These are phyloP conservation scores for Nemania diffusa DNA, from an alignment of 2,329 filamentous ascomycete species.

Conservation along the genomic window DNA sequence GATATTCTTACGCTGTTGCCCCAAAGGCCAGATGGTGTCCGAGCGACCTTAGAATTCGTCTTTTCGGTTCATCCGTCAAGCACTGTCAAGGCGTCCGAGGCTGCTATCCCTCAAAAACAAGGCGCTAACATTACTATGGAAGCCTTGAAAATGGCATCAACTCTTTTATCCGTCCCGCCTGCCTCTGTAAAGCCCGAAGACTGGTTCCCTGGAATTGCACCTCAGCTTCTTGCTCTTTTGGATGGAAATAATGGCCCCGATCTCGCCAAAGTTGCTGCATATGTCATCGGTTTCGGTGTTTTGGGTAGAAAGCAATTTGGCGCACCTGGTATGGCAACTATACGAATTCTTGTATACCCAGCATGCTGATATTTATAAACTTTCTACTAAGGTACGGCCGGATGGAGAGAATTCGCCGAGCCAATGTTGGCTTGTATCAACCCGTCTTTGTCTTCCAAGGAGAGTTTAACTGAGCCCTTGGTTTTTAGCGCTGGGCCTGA, in stretches of 20 bases:
- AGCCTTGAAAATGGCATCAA: conserved; percentile 71
- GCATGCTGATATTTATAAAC: conserved; percentile 15
- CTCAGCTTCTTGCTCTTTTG: conserved; percentile 69
- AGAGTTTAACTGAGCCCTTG: conserved; percentile 35
- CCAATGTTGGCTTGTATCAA: conserved; percentile 66
- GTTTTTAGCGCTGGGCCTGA: conserved; percentile 45
- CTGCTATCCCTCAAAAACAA: conserved; percentile 60
- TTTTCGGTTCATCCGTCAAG: conserved; percentile 73
- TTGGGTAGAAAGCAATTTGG: conserved; percentile 71
- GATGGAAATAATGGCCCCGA: conserved; percentile 69
- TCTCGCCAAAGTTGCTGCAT: conserved; percentile 67
- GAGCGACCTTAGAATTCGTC: conserved; percentile 75
- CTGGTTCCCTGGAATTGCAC: conserved; percentile 70
- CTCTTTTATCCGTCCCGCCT: conserved; percentile 70
- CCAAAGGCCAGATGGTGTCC: conserved; percentile 70
- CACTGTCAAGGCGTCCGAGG: conserved; percentile 54
- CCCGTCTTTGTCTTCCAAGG: conserved; percentile 50
- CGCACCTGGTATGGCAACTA: conserved; percentile 63
- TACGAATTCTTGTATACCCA: conserved; percentile 8
- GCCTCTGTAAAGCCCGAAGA: conserved; percentile 61
- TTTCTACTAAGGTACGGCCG: conserved; percentile 59
- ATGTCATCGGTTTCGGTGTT: conserved; percentile 74
- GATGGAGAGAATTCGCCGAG: conserved; percentile 71
- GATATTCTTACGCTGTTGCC: conserved; percentile 69
- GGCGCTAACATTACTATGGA: conserved; percentile 75